Percentiles rank a stretch among this genome's conserved stretches.
phyloP scores from a whole-genome alignment of 192 early-diverging fungal species.

The Coemansia sp. region DNA sequence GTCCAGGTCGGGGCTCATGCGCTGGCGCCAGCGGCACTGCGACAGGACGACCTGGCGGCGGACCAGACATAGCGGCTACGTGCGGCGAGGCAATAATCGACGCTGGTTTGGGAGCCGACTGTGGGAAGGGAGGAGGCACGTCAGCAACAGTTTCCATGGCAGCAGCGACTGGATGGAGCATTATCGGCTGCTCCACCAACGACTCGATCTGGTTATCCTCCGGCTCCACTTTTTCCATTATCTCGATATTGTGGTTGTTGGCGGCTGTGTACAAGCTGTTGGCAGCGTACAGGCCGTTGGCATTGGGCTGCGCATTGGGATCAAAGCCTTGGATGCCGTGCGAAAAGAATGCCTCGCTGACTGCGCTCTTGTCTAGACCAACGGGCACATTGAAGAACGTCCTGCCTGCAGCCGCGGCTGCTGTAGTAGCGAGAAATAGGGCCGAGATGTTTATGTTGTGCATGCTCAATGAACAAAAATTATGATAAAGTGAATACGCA shows the following conservation, averaged over 20 bases:
- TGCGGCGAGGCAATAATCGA: not conserved
- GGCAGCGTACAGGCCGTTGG: conserved; percentile 18
- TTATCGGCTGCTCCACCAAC: not conserved
- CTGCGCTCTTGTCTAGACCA: conserved; percentile 22
- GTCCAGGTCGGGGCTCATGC: not conserved
- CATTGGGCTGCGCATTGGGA: conserved; percentile 13
- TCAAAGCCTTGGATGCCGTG: conserved; percentile 33
- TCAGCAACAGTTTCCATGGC: not conserved
- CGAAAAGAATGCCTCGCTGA: conserved; percentile 24
- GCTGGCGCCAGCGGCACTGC: conserved; percentile 19
- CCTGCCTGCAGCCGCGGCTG: conserved; percentile 19
- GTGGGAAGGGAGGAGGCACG: not conserved
- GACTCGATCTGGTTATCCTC: not conserved
- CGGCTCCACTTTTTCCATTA: not conserved
- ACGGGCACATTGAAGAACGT: conserved; percentile 38
- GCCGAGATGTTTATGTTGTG: conserved; percentile 9
- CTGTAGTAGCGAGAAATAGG: conserved; percentile 14
- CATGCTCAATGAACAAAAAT: conserved; percentile 3
- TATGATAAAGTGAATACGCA: not conserved
- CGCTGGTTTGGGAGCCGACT: not conserved
- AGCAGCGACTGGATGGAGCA: not conserved
- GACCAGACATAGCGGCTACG: not conserved
- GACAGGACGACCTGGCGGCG: conserved; percentile 7
- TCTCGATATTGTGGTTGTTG: not conserved
- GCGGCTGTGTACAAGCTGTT: not conserved